Base-by-base conservation (phyloP, 192 early-diverging fungal species). In the Linnemannia schmuckeri region DNA sequence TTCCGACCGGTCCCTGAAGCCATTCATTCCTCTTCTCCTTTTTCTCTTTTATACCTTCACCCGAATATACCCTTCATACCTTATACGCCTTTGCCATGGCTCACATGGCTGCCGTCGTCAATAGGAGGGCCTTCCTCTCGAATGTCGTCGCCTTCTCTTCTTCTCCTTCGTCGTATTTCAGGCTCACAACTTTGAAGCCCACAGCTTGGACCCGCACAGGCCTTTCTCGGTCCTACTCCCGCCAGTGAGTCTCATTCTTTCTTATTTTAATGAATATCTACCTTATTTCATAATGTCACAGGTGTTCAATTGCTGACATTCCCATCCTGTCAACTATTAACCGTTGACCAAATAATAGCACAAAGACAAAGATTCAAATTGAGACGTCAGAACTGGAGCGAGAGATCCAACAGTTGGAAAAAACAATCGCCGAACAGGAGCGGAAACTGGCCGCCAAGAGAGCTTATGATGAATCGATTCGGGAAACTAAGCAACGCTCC, bases 331-430 rank as follows among this genome's bases (percentile, higher is more conserved):
- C 27, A 30, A 37, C 37, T 37, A 37, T 37, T 35, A 35, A 24
- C 13, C 30, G 13, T 33, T 66, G 61, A 33, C 41, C 3, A 20
- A 44, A 44, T 8, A 40, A 4, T 87, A 87, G 85, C 37, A 78
- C 66, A 75, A 81, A 81, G 52, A 75, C 79, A 37, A 87, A 75
- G 66, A 30, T 81, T 8, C 76, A 78, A 47, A 78, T 81, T n/a
- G 85, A 81, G 15, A 81, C 79, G 4, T 66, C 75, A 6, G 76
- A 87, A 70, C 85, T 87, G 4, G 85, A 77, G 15, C 54, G 30
- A 27, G 85, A 87, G 61, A 87, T 87, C 63, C 75, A 30, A 33
- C 79, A 78, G 20, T 49, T 87, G 17, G 85, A 87, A 40, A 69
- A 38, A 52, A 63, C 72, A 2, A 87, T 87, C 27, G 72, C 47